Evolutionary conservation across 495 filamentous ascomycete genomes (phyloP).

Genomic region (Collariella sp.): DNA sequence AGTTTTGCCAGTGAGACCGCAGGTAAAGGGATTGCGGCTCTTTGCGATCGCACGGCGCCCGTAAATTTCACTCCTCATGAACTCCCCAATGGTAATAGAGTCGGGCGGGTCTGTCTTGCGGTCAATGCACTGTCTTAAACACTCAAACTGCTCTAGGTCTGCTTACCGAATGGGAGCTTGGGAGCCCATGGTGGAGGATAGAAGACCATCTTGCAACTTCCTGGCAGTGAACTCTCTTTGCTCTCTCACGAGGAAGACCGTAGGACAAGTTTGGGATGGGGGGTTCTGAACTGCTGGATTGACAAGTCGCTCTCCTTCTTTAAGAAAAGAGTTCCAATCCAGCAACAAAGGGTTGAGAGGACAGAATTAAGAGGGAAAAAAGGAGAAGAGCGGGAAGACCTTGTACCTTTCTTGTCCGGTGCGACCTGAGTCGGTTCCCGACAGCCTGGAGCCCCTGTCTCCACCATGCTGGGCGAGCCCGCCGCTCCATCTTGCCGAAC

Average conservation of each 20-base stretch:
- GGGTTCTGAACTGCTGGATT: neutral
- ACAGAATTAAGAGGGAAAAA: neutral
- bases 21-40: constrained; percentile 70
- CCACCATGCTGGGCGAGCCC: neutral
- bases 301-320: too few species aligned
- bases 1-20: constrained; percentile 64
- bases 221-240: neutral
- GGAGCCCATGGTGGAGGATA: constrained; percentile 60
- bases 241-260: too few species aligned
- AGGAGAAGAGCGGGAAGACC: neutral
- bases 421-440: too few species aligned
- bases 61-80: constrained; percentile 67
- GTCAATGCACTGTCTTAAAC: neutral
- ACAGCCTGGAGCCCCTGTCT: neutral
- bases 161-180: constrained; percentile 50
- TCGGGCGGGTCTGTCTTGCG: constrained; percentile 52
- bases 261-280: neutral
- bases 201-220: constrained; percentile 61
- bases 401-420: too few species aligned
- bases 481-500: neutral
- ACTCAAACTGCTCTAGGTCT: neutral
- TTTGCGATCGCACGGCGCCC: constrained; percentile 56
- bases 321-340: too few species aligned
- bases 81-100: constrained; percentile 66
- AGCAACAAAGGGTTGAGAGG: too few species aligned